A percentile compares a stretch with the other conserved stretches of the same genome.
phyloP scores from a whole-genome alignment of 2,329 filamentous ascomycete species.

The Colletotrichum filicis region DNA sequence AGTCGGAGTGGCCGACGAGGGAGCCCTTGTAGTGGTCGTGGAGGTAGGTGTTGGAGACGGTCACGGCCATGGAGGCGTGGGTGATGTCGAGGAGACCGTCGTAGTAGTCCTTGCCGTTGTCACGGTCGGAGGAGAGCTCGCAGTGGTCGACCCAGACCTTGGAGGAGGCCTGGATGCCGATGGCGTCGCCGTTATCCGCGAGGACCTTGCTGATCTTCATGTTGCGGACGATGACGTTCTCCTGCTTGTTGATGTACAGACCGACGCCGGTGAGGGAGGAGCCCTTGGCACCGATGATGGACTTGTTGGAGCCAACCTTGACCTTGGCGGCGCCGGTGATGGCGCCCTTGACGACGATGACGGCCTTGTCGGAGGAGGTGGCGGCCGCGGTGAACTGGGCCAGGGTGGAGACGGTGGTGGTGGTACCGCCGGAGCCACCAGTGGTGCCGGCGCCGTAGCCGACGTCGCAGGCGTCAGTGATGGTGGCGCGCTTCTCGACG shows the following conservation, averaged over 20 bases:
- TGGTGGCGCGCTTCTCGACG: slow-evolving; percentile 46
- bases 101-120: slow-evolving; percentile 75
- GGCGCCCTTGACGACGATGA: slow-evolving; percentile 54
- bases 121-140: slow-evolving; percentile 69
- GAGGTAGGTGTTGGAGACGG: slow-evolving; percentile 52
- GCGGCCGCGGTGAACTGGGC: slow-evolving; percentile 58
- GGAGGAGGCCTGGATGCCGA: slow-evolving; percentile 65
- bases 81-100: slow-evolving; percentile 74
- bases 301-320: slow-evolving; percentile 56
- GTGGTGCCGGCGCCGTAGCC: slow-evolving; percentile 57
- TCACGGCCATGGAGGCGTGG: slow-evolving; percentile 72
- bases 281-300: slow-evolving; percentile 53
- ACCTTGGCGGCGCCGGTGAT: slow-evolving; percentile 53
- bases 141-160: slow-evolving; percentile 77
- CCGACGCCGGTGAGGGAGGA: slow-evolving; percentile 58
- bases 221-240: slow-evolving; percentile 73
- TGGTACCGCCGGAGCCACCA: slow-evolving; percentile 61
- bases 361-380: slow-evolving; percentile 52
- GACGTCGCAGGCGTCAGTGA: slow-evolving; percentile 48
- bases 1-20: slow-evolving; percentile 70
- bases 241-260: slow-evolving; percentile 61
- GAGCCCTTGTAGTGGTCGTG: slow-evolving; percentile 67
- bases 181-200: slow-evolving; percentile 67
- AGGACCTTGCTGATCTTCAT: slow-evolving; percentile 67
- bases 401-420: slow-evolving; percentile 62